These are phyloP conservation scores for Amphichorda felina DNA, from an alignment of 2,329 filamentous ascomycete species.

Conservation along the genomic window DNA sequence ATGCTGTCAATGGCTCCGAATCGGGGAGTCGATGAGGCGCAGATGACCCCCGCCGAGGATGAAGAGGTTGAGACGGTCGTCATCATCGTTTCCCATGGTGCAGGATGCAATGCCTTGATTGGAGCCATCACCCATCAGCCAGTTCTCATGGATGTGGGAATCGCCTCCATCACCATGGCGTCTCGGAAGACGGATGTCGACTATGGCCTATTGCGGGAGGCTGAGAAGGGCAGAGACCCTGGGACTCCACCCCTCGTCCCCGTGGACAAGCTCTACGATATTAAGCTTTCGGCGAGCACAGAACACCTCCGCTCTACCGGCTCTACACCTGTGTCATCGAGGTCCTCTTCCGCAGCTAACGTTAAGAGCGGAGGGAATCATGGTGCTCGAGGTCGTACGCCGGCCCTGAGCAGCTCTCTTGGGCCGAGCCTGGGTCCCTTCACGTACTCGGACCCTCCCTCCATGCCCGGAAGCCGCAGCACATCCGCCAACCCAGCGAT, in stretches of 20 bases:
- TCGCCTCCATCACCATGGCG: slow-evolving; percentile 87
- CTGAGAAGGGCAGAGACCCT: slow-evolving; percentile 11
- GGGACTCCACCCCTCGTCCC: slow-evolving; percentile 21
- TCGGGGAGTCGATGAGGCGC: slow-evolving; percentile 11
- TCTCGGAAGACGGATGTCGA: slow-evolving; percentile 42
- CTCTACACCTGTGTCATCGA: slow-evolving; percentile 20
- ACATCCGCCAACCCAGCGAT: slow-evolving; percentile 29
- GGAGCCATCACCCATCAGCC: slow-evolving; percentile 86
- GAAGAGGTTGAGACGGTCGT: slow-evolving; percentile 66
- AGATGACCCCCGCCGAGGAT: slow-evolving; percentile 21
- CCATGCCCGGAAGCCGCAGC: slow-evolving; percentile 27
- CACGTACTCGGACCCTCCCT: slow-evolving; percentile 27
- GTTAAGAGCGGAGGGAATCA: slow-evolving; percentile 12
- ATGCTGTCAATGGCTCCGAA: slow-evolving; percentile 30
- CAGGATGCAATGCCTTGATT: slow-evolving; percentile 90
- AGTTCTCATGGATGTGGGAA: slow-evolving; percentile 78
- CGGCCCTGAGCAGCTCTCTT: slow-evolving; percentile 11
- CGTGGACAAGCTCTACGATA: slow-evolving; percentile 55
- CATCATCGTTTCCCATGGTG: slow-evolving; percentile 84
- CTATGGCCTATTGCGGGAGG: slow-evolving; percentile 19
- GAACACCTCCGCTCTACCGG: slow-evolving; percentile 51
- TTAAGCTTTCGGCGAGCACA: slow-evolving; percentile 61
- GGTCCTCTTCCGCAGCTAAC: slow-evolving; percentile 19
- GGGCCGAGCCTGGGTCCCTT: slow-evolving; percentile 21
- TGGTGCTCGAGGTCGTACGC: slow-evolving; percentile 21